Evolutionary conservation across 768 basidiomycete species (phyloP).

Genomic region (Glaciozyma martinii): DNA sequence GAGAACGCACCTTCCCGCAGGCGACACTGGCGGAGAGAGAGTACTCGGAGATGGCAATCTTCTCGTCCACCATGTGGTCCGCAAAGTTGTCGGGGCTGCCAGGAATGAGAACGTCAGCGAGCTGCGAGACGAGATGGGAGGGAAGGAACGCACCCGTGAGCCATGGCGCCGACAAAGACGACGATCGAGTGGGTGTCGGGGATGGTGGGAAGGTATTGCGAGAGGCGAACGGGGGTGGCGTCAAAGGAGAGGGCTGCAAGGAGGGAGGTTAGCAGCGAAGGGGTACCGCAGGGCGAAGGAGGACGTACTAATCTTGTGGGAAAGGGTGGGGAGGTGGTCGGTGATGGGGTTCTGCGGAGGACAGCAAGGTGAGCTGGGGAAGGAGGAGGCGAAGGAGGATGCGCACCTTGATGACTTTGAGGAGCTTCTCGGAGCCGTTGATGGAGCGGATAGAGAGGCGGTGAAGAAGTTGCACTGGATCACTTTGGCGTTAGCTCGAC

Average conservation of each 20-base stretch:
- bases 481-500: not conserved
- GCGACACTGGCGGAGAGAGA: conserved; percentile 61
- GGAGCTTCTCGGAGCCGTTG: conserved; percentile 89
- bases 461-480: conserved; percentile 85
- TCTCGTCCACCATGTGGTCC: conserved; percentile 86
- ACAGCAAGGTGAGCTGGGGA: not conserved
- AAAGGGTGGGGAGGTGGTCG: conserved; percentile 90
- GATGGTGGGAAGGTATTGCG: conserved; percentile 71
- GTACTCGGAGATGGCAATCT: conserved; percentile 92
- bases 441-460: conserved; percentile 91
- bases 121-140: not conserved
- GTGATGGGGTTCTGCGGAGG: conserved; percentile 73
- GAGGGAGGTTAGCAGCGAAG: conserved; percentile 7
- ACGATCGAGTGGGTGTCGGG: conserved; percentile 82
- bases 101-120: too few species aligned
- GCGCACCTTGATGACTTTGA: conserved; percentile 88
- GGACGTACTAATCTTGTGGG: conserved; percentile 81
- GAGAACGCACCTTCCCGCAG: conserved; percentile 75
- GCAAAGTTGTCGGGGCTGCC: conserved; percentile 79
- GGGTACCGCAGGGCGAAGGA: not conserved
- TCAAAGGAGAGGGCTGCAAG: conserved; percentile 78
- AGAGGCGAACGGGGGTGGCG: conserved; percentile 68
- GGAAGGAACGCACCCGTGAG: conserved; percentile 52
- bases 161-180: conserved; percentile 98
- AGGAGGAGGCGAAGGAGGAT: not conserved